Base-by-base conservation (phyloP, 2,329 filamentous ascomycete genomes). In the Acrocalymma vagum region DNA sequence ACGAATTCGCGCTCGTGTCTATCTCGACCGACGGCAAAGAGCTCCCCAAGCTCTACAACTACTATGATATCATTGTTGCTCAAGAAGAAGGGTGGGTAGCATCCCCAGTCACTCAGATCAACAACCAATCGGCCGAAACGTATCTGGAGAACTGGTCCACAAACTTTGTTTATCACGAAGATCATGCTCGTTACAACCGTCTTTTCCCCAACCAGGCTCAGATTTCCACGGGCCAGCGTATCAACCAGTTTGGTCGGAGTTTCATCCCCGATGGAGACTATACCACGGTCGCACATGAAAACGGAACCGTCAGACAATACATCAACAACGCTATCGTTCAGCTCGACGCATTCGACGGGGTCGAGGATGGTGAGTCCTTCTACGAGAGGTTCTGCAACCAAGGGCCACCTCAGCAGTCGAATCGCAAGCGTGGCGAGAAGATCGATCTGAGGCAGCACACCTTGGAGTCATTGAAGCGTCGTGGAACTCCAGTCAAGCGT, bases 111-210 rank as follows among this genome's bases (percentile, higher is more conserved):
- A 47, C 41, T 5, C 33, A 55, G 28, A 68, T 71, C 39, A 65
- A 69, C 40, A 61, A 58, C 9, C 29, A 57, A 8, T 40, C 58
- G 27, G 61, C 62, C 2, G 44, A 60, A 25, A 47, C 49, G 2
- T 67, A 54, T 22, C 30, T 70, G 14, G 56, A 62, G 18, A 26
- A 53, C 6, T 52, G 51, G 29, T 61, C 64, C 9, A 38, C 48
- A 2, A 47, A 39, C 10, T 55, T 52, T 10, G 21, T 26, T 3
- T 57, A 45, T 14, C 64, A 67, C n/a, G 68, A 71, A 30, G 58
- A 59, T 5, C 63, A 71, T 37, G 58, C 63, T 4, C 56, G 62
- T n/a, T 71, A 66, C 46, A 69, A 71, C 22, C 24, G 29, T 9
- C 26, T 67, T 1, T 67, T 69, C 30, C 38, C 48, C 14, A 56